Conservation (phyloP, 1,284 basidiomycete genomes). For the Leucoagaricus sp. region DNA sequence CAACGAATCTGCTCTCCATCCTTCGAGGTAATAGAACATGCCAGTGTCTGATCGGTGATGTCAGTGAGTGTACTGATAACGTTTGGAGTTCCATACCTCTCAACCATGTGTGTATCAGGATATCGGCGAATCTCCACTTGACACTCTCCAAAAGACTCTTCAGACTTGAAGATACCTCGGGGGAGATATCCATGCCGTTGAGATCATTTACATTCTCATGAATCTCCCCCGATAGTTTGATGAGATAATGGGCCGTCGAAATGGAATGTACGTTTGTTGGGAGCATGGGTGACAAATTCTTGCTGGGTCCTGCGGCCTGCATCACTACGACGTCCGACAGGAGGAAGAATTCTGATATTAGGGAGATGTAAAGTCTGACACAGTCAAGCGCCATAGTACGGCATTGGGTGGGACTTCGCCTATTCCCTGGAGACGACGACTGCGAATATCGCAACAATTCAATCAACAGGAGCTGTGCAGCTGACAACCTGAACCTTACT, state of each 20-base stretch:
- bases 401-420: conserved; percentile 83
- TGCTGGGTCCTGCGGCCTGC: conserved; percentile 27
- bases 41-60: conserved; percentile 71
- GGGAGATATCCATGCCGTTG: conserved; percentile 77
- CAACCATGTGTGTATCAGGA: conserved; percentile 81
- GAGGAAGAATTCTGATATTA: conserved; percentile 88
- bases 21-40: conserved; percentile 84
- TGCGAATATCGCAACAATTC: conserved; percentile 15
- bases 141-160: conserved; percentile 80
- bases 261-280: conserved; percentile 80
- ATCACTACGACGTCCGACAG: conserved; percentile 78
- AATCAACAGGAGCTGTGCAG: not conserved
- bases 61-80: conserved; percentile 11
- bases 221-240: conserved; percentile 81
- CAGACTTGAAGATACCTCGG: conserved; percentile 69
- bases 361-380: conserved; percentile 84
- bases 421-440: conserved; percentile 36
- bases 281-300: conserved; percentile 56
- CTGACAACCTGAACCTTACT: conserved; percentile 40
- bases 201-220: conserved; percentile 87
- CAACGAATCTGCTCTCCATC: conserved; percentile 70
- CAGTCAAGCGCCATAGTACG: conserved; percentile 91
- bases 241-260: conserved; percentile 82
- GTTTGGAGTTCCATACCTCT: conserved; percentile 55
- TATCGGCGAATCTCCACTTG: conserved; percentile 88